Base-by-base conservation (phyloP, 2,329 filamentous ascomycete genomes). In the Huntiella decipiens region DNA sequence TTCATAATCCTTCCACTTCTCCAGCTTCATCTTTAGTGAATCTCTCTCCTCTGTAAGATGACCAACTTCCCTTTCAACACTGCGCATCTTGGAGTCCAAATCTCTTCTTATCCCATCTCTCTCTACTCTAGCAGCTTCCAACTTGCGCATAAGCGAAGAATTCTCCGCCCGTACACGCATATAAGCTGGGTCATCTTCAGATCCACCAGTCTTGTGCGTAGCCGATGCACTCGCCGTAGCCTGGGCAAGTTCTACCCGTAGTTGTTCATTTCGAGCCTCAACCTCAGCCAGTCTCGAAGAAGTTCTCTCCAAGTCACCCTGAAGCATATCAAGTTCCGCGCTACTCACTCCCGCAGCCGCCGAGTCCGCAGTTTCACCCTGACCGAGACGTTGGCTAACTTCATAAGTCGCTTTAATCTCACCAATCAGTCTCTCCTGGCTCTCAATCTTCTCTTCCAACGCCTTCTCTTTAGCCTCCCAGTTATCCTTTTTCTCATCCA, bases 331-430 rank as follows among this genome's bases (percentile, higher is more conserved):
- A 50, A 98, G 70, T 61, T 98, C 91, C 10, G 88, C 91, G 55
- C 77, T 84, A 3, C 82, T 82, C 44, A 91, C 82, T 31, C 71
- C 74, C 19, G 71, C 69, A 22, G 67, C 67, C 13, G 57, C 63
- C 16, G 71, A 71, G 22, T 66, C 64, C 19, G 73, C 71, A 15
- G 81, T 76, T 44, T 74, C 73, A 32, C 80, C 79, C 53, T 78
- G 79, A 44, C 79, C 87, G 43, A 98, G 67, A 43, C 91, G 74
- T 60, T 96, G 87, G 39, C 84, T 91, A 46, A 98, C 91, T 61
- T 98, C 91, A 58, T 95, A 95, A 64, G 79, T 95, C 19, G 91
- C 91, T 63, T 95, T 96, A 58, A 96, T 77, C 60, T 98, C 92
- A 57, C 82, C 94, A 54, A 98, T 63, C 35, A 98, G 64, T 5